A percentile compares a stretch with the other conserved stretches of the same genome.
Evolutionary conservation across 75 land plant genomes (phyloP).

Genomic region (Ceratopteris richardii): DNA sequence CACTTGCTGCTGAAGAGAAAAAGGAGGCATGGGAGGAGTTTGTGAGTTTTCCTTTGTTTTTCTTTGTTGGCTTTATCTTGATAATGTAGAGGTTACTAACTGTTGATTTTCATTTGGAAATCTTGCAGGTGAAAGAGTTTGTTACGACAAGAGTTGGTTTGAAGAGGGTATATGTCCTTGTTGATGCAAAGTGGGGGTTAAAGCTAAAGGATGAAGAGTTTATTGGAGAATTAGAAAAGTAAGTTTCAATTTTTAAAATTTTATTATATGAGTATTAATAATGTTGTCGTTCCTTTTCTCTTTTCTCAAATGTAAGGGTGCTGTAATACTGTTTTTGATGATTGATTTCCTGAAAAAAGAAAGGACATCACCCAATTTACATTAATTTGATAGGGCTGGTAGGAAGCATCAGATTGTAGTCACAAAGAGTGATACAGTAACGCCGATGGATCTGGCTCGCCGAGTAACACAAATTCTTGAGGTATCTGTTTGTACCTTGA

Average conservation of each 20-base stretch:
- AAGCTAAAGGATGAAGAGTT: slow-evolving; percentile 92
- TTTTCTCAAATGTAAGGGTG: too few relatives aligned
- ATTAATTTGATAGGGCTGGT: slow-evolving; percentile 56
- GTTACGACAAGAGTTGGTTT: slow-evolving; percentile 63
- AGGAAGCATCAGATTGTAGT: slow-evolving; percentile 78
- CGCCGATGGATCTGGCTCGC: slow-evolving; percentile 89
- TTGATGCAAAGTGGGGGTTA: slow-evolving; percentile 95
- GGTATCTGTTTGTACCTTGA: slow-evolving; percentile 37
- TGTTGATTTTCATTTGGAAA: background rate
- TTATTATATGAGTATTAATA: background rate
- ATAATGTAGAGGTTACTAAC: background rate
- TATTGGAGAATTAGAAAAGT: slow-evolving; percentile 85
- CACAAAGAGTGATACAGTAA: slow-evolving; percentile 81
- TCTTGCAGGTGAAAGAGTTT: slow-evolving; percentile 80
- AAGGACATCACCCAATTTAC: too few relatives aligned
- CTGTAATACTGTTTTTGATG: too few relatives aligned
- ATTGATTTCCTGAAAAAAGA: too few relatives aligned
- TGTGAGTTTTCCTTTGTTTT: slow-evolving; percentile 38
- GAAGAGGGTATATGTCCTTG: slow-evolving; percentile 71
- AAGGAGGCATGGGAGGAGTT: slow-evolving; percentile 96
- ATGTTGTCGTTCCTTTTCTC: background rate
- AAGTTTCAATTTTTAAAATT: background rate
- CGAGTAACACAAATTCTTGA: slow-evolving; percentile 90
- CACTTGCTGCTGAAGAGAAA: slow-evolving; percentile 85
- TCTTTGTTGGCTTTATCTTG: background rate